Conservation (phyloP, 257 asterid genomes). For the Paraleonurus japonicus region DNA sequence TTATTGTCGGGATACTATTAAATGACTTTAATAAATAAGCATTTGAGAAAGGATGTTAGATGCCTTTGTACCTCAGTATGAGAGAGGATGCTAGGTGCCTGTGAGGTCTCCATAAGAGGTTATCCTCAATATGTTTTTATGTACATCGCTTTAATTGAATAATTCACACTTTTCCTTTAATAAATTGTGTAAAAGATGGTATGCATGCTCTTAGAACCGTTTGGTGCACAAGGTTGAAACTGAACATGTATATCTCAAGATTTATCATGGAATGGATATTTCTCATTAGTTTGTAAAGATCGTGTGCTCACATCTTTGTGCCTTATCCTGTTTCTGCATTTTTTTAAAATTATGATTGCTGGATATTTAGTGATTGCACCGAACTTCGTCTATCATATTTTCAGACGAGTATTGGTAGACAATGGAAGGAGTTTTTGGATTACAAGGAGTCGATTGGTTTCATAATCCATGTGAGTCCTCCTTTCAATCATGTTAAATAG, state of each 20-base stretch:
- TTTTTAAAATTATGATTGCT: neutral
- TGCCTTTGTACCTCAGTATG: conserved; percentile 1
- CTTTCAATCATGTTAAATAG: neutral
- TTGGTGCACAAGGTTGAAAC: conserved; percentile 7
- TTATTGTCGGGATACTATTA: neutral
- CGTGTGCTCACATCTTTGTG: neutral
- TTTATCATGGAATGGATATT: neutral
- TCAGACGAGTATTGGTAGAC: conserved; percentile 88
- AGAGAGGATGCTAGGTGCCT: conserved; percentile 3
- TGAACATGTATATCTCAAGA: neutral
- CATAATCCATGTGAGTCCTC: conserved; percentile 64
- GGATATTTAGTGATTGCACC: neutral
- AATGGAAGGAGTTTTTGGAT: conserved; percentile 90
- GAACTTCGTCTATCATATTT: conserved; percentile 12
- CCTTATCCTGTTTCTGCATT: neutral
- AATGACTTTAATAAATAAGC: neutral
- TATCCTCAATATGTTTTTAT: neutral
- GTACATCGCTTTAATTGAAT: neutral
- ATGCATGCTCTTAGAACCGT: neutral
- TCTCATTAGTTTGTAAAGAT: neutral
- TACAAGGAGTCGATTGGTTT: conserved; percentile 70
- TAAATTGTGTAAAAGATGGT: conserved; percentile 5
- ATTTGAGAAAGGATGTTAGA: neutral
- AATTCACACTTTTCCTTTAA: neutral
- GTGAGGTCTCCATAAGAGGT: neutral